Evolutionary conservation across 2,329 filamentous ascomycete species (phyloP), one percentile per base, ranked within the genome.

Genomic region (Diaporthe capsici): DNA sequence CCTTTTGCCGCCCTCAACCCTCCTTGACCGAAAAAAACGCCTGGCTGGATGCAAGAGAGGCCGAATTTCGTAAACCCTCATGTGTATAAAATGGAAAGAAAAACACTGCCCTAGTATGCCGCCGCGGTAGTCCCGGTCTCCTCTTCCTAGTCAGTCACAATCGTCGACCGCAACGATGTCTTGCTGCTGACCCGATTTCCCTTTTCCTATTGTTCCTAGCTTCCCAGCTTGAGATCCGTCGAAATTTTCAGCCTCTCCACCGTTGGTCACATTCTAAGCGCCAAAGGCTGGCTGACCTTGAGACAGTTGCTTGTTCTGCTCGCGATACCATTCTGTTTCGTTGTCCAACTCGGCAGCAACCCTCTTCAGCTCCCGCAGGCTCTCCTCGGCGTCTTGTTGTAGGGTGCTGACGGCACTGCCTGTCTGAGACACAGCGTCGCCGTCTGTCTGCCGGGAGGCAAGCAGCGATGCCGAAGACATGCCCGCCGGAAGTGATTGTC

Each of bases 311-410:
- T 85, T 84, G 51, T 85, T 87, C 79, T 89, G 87, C 71, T 84
- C 83, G 72, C 81, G 82, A 79, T 86, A 88, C 87, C 87, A 89
- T 28, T 83, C 82, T n/a, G 83, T 83, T 22, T 84, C 86, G 77
- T 88, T 84, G 76, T 88, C 86, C 81, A 89, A 83, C 74, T 88
- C 86, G 74, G 84, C 81, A 20, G 85, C 83, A 78, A 86, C 82
- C 70, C 83, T 82, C 51, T 83, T 83, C 55, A 89, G 83, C 77
- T 88, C 86, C 47, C 78, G 81, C 61, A 88, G 83, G 22, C 87
- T 83, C 42, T 84, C 83, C 75, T 83, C 78, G 28, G 78, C 71
- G 13, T 75, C 78, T 84, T 84, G 71, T 81, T 78, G 79, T 79
- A 80, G 74, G 71, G 75, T 67, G 79, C 80, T 60, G 51, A 72